phyloP scores from a whole-genome alignment of 768 basidiomycete species.

The Rhodotorula babjevae region DNA sequence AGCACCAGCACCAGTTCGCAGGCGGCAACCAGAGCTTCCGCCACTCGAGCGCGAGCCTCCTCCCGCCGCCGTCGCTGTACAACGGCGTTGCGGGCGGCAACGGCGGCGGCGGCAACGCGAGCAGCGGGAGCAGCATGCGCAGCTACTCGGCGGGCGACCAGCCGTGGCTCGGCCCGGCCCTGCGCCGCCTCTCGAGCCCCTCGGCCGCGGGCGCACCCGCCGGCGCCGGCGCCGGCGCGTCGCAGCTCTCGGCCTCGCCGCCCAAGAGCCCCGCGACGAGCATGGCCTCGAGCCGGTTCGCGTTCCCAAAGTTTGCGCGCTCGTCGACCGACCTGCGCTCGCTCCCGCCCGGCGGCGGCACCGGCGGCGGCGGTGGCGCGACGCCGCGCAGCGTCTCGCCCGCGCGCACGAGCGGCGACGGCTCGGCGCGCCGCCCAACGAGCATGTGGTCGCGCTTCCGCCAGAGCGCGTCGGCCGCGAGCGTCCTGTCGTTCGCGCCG shows the following conservation, averaged over 20 bases:
- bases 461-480: constrained; percentile 24
- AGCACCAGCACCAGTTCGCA: too few relatives aligned
- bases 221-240: not conserved
- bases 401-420: constrained; percentile 21
- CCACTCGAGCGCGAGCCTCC: constrained; percentile 1
- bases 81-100: not conserved
- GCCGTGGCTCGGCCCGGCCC: constrained; percentile 34
- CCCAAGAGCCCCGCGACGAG: constrained; percentile 14
- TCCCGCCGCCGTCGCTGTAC: constrained; percentile 5
- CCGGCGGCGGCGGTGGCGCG: not conserved
- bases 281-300: not conserved
- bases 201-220: not conserved
- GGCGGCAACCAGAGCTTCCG: not conserved
- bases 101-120: not conserved
- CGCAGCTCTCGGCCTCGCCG: constrained; percentile 6
- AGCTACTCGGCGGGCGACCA: constrained; percentile 35
- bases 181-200: constrained; percentile 26
- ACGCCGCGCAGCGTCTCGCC: constrained; percentile 33
- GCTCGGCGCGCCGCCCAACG: constrained; percentile 13
- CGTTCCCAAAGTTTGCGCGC: constrained; percentile 30
- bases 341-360: not conserved
- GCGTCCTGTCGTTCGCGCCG: constrained; percentile 38
- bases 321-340: constrained; percentile 35
- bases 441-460: constrained; percentile 34
- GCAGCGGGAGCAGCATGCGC: constrained; percentile 17